These are phyloP conservation scores for Marasmius oreades DNA, from an alignment of 1,284 basidiomycete species.

Conservation along the genomic window DNA sequence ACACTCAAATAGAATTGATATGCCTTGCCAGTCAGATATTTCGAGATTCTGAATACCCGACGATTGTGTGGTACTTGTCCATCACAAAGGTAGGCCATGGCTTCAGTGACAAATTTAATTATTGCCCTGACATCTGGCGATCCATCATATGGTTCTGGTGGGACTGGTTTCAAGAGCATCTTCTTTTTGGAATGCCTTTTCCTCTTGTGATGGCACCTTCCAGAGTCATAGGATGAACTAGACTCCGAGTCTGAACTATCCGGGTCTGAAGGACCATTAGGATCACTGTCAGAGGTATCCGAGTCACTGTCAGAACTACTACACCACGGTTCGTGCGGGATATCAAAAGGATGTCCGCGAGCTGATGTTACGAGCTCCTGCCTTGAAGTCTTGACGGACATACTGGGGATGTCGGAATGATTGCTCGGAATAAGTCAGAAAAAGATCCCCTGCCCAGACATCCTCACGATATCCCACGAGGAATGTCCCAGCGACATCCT, in stretches of 20 bases:
- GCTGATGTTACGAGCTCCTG: too few relatives aligned
- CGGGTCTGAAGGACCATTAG: too few relatives aligned
- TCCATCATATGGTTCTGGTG: conserved; percentile 28
- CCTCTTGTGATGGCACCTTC: background rate
- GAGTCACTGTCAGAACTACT: background rate
- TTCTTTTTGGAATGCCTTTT: background rate
- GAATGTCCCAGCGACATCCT: too few relatives aligned
- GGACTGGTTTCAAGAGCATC: conserved; percentile 23
- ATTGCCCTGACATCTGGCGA: conserved; percentile 20
- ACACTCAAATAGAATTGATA: conserved; percentile 35
- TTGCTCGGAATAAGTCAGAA: too few relatives aligned
- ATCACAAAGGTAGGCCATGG: conserved; percentile 24
- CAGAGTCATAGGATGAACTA: background rate
- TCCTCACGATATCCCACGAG: too few relatives aligned
- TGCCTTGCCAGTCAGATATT: conserved; percentile 32
- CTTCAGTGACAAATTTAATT: conserved; percentile 28
- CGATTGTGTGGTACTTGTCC: conserved; percentile 20
- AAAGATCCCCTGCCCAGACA: too few relatives aligned
- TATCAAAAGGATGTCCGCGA: too few relatives aligned
- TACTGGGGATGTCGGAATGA: too few relatives aligned
- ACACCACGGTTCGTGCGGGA: too few relatives aligned
- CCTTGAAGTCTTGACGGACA: too few relatives aligned
- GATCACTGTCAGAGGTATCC: background rate
- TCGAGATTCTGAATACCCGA: conserved; percentile 24
- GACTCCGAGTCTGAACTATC: conserved; percentile 1